A percentile compares a stretch with the other conserved stretches of the same genome.
These are phyloP conservation scores for Arthroderma sp. DNA, from an alignment of 2,329 filamentous ascomycete genomes.

Conservation along the genomic window DNA sequence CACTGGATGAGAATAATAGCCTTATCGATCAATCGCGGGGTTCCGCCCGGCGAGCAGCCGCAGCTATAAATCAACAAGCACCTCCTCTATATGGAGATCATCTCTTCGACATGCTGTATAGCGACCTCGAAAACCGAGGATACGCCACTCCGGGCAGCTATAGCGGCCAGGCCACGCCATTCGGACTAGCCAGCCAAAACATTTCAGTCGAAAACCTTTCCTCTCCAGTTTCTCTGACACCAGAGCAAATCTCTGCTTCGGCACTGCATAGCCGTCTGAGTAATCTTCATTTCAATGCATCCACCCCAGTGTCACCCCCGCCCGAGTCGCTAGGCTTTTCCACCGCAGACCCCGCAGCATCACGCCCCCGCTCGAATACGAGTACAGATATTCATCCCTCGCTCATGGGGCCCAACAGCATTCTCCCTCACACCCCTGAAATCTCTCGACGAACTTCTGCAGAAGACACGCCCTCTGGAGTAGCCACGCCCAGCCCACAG, in stretches of 20 bases:
- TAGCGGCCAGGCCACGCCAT: slow-evolving; percentile 67
- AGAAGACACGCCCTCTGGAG: slow-evolving; percentile 33
- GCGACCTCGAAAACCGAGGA: slow-evolving; percentile 68
- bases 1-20: slow-evolving; percentile 75
- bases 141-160: slow-evolving; percentile 59
- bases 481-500: slow-evolving; percentile 29
- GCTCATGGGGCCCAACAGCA: slow-evolving; percentile 3
- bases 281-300: slow-evolving; percentile 33
- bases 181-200: slow-evolving; percentile 56
- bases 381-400: slow-evolving; percentile 5
- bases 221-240: slow-evolving; percentile 37
- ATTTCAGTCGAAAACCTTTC: slow-evolving; percentile 72
- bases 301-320: slow-evolving; percentile 5
- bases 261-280: slow-evolving; percentile 57
- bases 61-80: slow-evolving; percentile 51
- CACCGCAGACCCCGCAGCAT: slow-evolving; percentile 14
- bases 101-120: slow-evolving; percentile 78
- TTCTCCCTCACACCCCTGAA: slow-evolving; percentile 13
- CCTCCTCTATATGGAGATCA: slow-evolving; percentile 92
- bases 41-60: slow-evolving; percentile 35
- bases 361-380: slow-evolving; percentile 4
- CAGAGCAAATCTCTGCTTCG: slow-evolving; percentile 47
- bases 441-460: slow-evolving; percentile 35
- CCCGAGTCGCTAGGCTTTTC: slow-evolving; percentile 2
- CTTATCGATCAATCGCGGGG: slow-evolving; percentile 50